Evolutionary conservation across 345 rosid genomes (phyloP).

Genomic region (Citrus mangshanensis): DNA sequence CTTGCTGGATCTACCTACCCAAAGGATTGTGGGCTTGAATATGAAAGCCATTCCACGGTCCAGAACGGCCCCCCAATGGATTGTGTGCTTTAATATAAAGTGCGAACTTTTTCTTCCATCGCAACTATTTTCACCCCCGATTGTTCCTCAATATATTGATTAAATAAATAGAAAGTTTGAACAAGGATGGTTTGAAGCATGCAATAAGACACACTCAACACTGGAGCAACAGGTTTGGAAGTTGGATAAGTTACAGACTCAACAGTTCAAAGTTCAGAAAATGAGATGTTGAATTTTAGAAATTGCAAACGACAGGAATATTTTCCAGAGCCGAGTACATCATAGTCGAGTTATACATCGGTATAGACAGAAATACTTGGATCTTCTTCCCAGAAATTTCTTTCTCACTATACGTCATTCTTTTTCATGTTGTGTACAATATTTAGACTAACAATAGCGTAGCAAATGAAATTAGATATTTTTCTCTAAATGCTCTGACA

Average conservation of each 20-base stretch:
- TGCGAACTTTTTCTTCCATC: neutral
- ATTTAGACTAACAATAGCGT: neutral
- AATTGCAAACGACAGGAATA: neutral
- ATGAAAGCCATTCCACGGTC: too few relatives aligned
- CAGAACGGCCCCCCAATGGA: neutral
- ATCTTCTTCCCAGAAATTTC: neutral
- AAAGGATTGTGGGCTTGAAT: neutral
- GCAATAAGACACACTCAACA: neutral
- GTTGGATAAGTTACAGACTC: neutral
- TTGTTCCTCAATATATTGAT: neutral
- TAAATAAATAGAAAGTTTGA: too few relatives aligned
- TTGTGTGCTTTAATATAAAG: neutral
- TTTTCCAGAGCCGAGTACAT: neutral
- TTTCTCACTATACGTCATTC: neutral
- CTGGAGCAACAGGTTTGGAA: neutral
- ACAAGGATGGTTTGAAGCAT: neutral
- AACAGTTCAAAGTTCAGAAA: neutral
- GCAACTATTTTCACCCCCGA: neutral
- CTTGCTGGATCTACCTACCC: too few relatives aligned
- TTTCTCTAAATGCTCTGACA: slow-evolving; percentile 11
- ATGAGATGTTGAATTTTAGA: neutral
- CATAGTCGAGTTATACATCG: neutral
- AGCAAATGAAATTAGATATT: neutral
- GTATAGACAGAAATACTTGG: neutral
- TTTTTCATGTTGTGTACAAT: neutral